Percentiles rank a stretch among this genome's conserved stretches.
phyloP scores from a whole-genome alignment of 2,329 filamentous ascomycete genomes.

The Talaromyces albobiverticillius region DNA sequence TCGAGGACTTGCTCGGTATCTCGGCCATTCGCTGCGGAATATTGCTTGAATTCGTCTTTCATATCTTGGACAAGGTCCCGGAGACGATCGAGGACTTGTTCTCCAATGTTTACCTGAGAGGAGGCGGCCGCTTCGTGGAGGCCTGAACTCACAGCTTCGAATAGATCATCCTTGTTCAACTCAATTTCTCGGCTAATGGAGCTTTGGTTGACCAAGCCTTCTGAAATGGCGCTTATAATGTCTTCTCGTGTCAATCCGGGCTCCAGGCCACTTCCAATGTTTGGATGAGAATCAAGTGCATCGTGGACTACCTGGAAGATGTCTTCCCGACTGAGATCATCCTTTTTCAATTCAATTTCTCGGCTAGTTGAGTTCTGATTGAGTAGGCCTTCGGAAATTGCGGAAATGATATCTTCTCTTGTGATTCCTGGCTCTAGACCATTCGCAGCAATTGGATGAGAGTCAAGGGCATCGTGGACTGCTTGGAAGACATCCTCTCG shows the following conservation, averaged over 20 bases:
- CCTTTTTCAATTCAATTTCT: slow-evolving; percentile 58
- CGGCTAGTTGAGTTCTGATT: slow-evolving; percentile 41
- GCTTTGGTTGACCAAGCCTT: slow-evolving; percentile 53
- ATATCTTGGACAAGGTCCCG: slow-evolving; percentile 60
- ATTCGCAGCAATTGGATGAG: slow-evolving; percentile 34
- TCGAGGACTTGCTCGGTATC: slow-evolving; percentile 88
- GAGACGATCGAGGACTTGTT: slow-evolving; percentile 59
- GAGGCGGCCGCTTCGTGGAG: slow-evolving; percentile 53
- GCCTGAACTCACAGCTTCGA: slow-evolving; percentile 57
- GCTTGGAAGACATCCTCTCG: slow-evolving; percentile 20
- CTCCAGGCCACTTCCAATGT: slow-evolving; percentile 30
- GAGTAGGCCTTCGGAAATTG: slow-evolving; percentile 56
- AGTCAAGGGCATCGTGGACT: slow-evolving; percentile 26
- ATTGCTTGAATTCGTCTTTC: slow-evolving; percentile 69
- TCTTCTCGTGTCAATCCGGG: slow-evolving; percentile 52
- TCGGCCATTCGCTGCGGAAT: slow-evolving; percentile 71
- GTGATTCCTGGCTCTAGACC: slow-evolving; percentile 44
- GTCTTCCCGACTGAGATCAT: slow-evolving; percentile 44
- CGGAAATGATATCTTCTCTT: slow-evolving; percentile 55
- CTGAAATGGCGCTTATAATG: slow-evolving; percentile 57
- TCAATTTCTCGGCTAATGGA: slow-evolving; percentile 58
- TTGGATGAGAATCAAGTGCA: slow-evolving; percentile 33
- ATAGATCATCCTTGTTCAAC: slow-evolving; percentile 52
- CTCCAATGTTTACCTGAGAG: slow-evolving; percentile 51
- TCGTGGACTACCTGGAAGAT: slow-evolving; percentile 20